Percentiles rank a stretch among this genome's conserved stretches.
These are phyloP conservation scores for Odontarrhena argentea DNA, from an alignment of 345 rosid species.

Conservation along the genomic window DNA sequence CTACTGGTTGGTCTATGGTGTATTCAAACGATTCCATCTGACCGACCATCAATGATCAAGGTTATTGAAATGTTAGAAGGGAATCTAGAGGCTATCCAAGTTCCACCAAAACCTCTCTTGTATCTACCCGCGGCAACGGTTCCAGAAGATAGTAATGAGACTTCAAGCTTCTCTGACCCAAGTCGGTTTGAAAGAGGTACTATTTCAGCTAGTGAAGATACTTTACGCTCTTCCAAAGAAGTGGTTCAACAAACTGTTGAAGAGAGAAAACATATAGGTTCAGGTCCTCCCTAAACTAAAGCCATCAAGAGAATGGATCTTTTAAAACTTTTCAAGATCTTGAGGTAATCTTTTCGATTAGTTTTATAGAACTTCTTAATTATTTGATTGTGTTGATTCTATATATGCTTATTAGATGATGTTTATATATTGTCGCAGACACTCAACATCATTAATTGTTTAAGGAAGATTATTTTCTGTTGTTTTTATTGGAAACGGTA, in stretches of 20 bases:
- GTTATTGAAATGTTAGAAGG: conserved; percentile 41
- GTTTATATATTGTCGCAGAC: background rate
- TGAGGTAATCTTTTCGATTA: background rate
- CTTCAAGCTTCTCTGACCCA: conserved; percentile 5
- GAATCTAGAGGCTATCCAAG: conserved; percentile 6
- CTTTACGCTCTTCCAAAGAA: conserved; percentile 3
- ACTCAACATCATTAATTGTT: background rate
- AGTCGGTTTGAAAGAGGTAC: conserved; percentile 1
- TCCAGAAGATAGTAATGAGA: conserved; percentile 16
- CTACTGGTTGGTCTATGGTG: conserved; percentile 47
- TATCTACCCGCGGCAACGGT: background rate
- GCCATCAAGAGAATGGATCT: background rate
- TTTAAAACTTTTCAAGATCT: conserved; percentile 1
- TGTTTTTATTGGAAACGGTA: too few relatives aligned
- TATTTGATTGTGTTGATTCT: background rate
- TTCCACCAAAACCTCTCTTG: conserved; percentile 16
- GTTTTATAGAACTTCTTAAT: background rate
- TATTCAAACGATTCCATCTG: conserved; percentile 45
- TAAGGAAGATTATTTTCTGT: background rate
- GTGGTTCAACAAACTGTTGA: background rate
- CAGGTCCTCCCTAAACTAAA: background rate
- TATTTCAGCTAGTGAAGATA: background rate
- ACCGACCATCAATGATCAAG: conserved; percentile 45
- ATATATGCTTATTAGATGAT: background rate
- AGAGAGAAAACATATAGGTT: background rate